Evolutionary conservation across 257 asterid genomes (phyloP).

Genomic region (Scutellaria barbata): DNA sequence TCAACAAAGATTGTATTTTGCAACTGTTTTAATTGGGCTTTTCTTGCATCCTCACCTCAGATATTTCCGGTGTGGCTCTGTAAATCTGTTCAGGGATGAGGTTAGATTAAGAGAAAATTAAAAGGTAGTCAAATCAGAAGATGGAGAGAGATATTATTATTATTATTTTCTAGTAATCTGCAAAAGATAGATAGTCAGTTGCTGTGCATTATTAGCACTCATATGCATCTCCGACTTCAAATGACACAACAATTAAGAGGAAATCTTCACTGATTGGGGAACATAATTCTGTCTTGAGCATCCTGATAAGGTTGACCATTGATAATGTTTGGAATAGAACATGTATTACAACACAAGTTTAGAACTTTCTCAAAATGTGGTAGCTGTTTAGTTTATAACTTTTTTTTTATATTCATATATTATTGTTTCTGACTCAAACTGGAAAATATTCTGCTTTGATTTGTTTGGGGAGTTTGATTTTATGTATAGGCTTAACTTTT

Average conservation of each 20-base stretch:
- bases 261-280: not conserved
- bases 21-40: not conserved
- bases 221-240: not conserved
- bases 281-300: slow-evolving; percentile 2
- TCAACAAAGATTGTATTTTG: not conserved
- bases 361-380: slow-evolving; percentile 3
- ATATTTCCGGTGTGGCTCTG: not conserved
- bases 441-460: not conserved
- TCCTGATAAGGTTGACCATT: not conserved
- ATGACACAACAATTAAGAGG: not conserved
- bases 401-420: not conserved
- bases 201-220: not conserved
- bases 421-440: not conserved
- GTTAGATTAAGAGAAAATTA: not conserved
- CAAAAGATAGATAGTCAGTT: not conserved
- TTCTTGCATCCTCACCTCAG: not conserved
- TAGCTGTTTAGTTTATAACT: not conserved
- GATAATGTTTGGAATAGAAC: not conserved
- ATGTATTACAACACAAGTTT: not conserved
- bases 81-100: not conserved
- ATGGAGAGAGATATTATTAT: too few relatives aligned
- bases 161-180: not conserved
- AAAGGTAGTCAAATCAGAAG: not conserved
- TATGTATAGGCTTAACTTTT: not conserved
- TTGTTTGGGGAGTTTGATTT: not conserved